Evolutionary conservation across 768 basidiomycete species (phyloP).

Genomic region (Psilocybe subaeruginosa): DNA sequence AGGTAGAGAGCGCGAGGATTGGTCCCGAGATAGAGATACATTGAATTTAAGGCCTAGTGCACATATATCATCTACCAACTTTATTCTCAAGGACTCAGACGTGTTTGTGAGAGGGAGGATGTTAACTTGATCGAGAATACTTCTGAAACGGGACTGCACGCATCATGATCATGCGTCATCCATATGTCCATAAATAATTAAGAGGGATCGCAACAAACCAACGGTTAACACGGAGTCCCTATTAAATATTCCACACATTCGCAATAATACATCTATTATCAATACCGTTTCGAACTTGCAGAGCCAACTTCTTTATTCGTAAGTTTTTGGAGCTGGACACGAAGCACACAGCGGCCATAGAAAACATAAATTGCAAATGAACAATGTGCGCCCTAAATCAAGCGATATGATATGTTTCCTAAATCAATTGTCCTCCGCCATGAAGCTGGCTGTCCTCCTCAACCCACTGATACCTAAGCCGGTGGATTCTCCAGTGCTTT

Average conservation of each 20-base stretch:
- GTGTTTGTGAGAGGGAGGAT: background rate
- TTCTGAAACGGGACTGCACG: background rate
- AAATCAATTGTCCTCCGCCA: constrained; percentile 12
- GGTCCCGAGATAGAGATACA: constrained; percentile 77
- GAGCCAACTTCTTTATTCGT: no score
- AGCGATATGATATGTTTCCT: background rate
- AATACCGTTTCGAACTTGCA: no score
- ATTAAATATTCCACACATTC: no score
- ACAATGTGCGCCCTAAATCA: no score
- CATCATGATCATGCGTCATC: background rate
- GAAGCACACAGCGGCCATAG: no score
- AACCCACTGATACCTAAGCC: constrained; percentile 30
- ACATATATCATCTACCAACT: background rate
- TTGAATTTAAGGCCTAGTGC: constrained; percentile 28
- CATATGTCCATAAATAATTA: no score
- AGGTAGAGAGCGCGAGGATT: constrained; percentile 75
- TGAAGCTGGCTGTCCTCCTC: constrained; percentile 28
- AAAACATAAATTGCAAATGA: no score
- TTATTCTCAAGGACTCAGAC: background rate
- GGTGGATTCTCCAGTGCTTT: constrained; percentile 28
- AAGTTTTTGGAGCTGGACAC: no score
- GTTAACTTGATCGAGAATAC: background rate
- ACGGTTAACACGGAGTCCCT: no score
- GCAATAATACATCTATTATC: no score
- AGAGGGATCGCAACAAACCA: no score